Evolutionary conservation across 2,329 filamentous ascomycete species (phyloP).

Genomic region (Fusarium tricinctum): DNA sequence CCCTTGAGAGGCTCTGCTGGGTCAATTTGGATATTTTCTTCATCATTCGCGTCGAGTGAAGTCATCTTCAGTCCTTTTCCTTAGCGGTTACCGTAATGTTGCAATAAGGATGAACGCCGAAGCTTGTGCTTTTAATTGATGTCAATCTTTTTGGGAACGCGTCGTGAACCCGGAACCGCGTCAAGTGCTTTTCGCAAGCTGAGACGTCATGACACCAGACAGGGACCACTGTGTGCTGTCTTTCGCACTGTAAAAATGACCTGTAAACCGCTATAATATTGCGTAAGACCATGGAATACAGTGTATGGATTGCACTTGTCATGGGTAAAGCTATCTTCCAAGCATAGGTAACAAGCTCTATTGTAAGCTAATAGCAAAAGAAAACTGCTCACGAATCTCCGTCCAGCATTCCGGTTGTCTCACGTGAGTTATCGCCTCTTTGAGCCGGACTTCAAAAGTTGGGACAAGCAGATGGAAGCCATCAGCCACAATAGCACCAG

Average conservation of each 20-base stretch:
- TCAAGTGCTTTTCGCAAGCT: constrained; percentile 39
- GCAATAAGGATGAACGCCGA: constrained; percentile 24
- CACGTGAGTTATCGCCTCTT: constrained; percentile 28
- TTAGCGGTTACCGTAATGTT: constrained; percentile 33
- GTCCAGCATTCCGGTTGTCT: background rate
- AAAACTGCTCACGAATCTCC: background rate
- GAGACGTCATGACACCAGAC: constrained; percentile 38
- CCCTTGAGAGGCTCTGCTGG: constrained; percentile 75
- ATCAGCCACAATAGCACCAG: background rate
- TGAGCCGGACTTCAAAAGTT: constrained; percentile 6
- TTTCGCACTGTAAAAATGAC: constrained; percentile 18
- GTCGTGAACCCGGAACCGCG: constrained; percentile 45
- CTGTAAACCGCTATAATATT: background rate
- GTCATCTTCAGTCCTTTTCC: constrained; percentile 48
- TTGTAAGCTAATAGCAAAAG: background rate
- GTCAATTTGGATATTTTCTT: constrained; percentile 60
- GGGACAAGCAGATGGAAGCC: background rate
- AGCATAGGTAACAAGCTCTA: background rate
- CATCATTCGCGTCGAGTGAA: constrained; percentile 46
- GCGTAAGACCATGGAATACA: background rate
- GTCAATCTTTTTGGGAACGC: constrained; percentile 43
- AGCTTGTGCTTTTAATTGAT: constrained; percentile 36
- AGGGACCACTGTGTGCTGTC: background rate
- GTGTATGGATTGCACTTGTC: background rate
- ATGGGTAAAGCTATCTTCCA: background rate